These are phyloP conservation scores for Calonectria naviculata DNA, from an alignment of 2,329 filamentous ascomycete genomes.

Conservation along the genomic window DNA sequence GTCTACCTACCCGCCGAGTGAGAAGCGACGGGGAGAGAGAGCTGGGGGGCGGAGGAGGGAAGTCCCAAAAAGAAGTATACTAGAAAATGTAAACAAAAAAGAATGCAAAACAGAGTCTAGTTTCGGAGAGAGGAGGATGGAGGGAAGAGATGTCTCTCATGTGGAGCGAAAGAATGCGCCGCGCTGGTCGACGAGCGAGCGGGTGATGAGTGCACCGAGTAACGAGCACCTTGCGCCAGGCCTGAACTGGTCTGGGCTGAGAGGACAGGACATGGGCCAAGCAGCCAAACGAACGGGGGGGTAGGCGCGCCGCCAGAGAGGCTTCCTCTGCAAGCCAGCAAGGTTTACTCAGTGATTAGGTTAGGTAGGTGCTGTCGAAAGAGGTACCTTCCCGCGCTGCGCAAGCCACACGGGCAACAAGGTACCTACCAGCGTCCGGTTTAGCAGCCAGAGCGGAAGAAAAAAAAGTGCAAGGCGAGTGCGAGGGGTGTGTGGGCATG, in stretches of 20 bases:
- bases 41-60: not conserved
- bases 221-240: constrained; percentile 14
- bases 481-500: not conserved
- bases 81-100: constrained; percentile 23
- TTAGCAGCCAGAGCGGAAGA: not conserved
- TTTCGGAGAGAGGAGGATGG: constrained; percentile 8
- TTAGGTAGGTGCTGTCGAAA: not conserved
- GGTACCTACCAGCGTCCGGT: not conserved
- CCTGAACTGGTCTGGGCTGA: constrained; percentile 1
- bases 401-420: not conserved
- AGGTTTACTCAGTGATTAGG: constrained; percentile 2
- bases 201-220: constrained; percentile 16
- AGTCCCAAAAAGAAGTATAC: constrained; percentile 29
- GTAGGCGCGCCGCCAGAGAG: not conserved
- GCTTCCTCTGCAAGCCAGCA: not conserved
- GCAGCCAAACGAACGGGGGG: constrained; percentile 1
- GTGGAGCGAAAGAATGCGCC: constrained; percentile 16
- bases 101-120: constrained; percentile 4
- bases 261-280: constrained; percentile 1
- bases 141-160: constrained; percentile 16
- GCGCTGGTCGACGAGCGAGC: constrained; percentile 2
- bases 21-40: not conserved
- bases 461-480: not conserved
- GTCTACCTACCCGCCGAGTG: not conserved
- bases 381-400: not conserved